Evolutionary conservation across 441 rosid species (phyloP).

Genomic region (Breynia disticha): DNA sequence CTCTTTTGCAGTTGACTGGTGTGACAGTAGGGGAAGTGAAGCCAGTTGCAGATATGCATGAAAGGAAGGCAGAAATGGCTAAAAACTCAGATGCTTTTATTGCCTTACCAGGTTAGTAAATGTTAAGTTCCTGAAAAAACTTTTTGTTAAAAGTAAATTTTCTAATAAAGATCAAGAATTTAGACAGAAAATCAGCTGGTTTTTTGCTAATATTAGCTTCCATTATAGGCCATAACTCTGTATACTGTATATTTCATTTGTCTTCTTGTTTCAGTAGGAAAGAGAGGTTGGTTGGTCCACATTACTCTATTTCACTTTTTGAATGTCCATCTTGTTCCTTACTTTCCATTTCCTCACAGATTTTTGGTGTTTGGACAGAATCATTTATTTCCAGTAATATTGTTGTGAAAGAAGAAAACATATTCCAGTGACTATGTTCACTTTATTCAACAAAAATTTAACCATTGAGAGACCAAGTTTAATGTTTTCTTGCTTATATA

Average conservation of each 20-base stretch:
- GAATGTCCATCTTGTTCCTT: neutral
- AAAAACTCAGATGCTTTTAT: slow-evolving; percentile 98
- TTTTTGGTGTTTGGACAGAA: neutral
- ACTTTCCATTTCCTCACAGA: neutral
- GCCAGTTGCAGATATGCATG: slow-evolving; percentile 99
- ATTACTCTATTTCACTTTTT: neutral
- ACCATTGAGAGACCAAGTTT: slow-evolving; percentile 8
- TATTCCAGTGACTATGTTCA: too few relatives aligned
- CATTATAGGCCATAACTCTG: slow-evolving; percentile 10
- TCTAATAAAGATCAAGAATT: slow-evolving; percentile 13
- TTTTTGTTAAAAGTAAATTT: slow-evolving; percentile 25
- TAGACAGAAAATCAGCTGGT: slow-evolving; percentile 15
- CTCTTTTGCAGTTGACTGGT: slow-evolving; percentile 75
- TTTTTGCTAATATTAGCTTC: slow-evolving; percentile 11
- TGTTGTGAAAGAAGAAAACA: too few relatives aligned
- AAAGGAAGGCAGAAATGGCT: slow-evolving; percentile 99
- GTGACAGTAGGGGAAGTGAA: slow-evolving; percentile 98
- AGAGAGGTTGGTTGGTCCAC: too few relatives aligned
- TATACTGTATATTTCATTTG: neutral
- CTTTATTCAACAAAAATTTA: too few relatives aligned
- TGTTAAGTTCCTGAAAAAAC: slow-evolving; percentile 11
- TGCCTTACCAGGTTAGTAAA: slow-evolving; percentile 84
- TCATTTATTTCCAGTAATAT: too few relatives aligned
- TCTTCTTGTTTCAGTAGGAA: neutral
- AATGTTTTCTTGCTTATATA: slow-evolving; percentile 7